Evolutionary conservation across 108 stramenopile species (phyloP), one percentile per base, ranked within the genome.

Genomic region (Cyclostephanos tholiformis): DNA sequence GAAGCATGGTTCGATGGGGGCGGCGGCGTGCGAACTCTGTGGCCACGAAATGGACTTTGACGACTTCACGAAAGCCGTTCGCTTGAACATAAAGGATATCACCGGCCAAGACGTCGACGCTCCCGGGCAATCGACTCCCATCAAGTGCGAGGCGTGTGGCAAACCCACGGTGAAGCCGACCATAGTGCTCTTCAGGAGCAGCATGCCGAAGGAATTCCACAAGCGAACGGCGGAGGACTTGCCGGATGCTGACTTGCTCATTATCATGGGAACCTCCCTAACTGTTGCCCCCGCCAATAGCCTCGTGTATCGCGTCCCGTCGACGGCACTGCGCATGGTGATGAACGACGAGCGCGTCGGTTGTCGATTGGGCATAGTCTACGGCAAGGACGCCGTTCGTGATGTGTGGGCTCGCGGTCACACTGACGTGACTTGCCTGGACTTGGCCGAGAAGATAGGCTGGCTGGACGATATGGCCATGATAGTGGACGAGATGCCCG

Each of bases 1-100:
- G 12, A 9, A 41, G 52, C 97, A 97, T 74, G 97, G 97, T 10
- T 84, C 91, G 29, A 86, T 97, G 88, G 88, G 85, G 49, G 74
- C 79, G 62, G 92, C 92, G 12, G 84, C 80, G 10, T 97, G 94
- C 84, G 96, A 89, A 69, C 22, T 67, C 35, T 96, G 96, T 64
- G 79, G 78, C 2, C 61, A 74, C 23, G 65, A 75, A 38, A 74
- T 72, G 20, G 84, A 89, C 67, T 84, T 83, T 67, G 82, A 83
- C 25, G 83, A 72, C 6, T 96, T 95, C 69, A 82, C 82, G 67
- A 69, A 72, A 13, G 39, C 68, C n/a, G 77, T 96, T 19, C 70
- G 79, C 0, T 71, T 49, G 0, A 65, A 88, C 36, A 90, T 96
- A 60, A 89, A 91, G 69, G 93, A 96, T 65, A 90, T 96, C 60